These are phyloP conservation scores for Salvia miltiorrhiza DNA, from an alignment of 257 asterid genomes.

Conservation along the genomic window DNA sequence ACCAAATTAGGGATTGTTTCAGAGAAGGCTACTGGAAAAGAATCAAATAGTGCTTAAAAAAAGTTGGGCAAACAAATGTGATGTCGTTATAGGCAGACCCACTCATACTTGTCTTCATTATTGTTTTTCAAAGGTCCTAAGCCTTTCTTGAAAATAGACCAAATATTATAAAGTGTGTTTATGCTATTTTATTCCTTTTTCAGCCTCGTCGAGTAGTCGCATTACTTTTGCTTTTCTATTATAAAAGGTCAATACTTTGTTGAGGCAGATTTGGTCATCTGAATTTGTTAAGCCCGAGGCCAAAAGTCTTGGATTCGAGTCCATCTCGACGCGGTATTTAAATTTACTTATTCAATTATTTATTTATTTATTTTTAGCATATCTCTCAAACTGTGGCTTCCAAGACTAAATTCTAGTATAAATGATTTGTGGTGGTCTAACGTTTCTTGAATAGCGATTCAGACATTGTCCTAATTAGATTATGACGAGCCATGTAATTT, in stretches of 20 bases:
- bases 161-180: slow-evolving; percentile 11
- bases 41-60: not conserved
- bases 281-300: too few species aligned
- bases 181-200: slow-evolving; percentile 5
- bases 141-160: slow-evolving; percentile 11
- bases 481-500: not conserved
- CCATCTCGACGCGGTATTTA: too few species aligned
- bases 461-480: not conserved
- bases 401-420: not conserved
- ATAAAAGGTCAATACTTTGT: slow-evolving; percentile 12
- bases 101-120: slow-evolving; percentile 5
- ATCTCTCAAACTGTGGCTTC: not conserved
- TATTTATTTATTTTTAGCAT: not conserved
- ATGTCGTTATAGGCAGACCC: slow-evolving; percentile 25
- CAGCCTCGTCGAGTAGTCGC: slow-evolving; percentile 74
- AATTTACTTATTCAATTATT: too few species aligned
- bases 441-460: not conserved
- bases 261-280: not conserved
- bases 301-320: too few species aligned
- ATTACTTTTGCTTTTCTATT: slow-evolving; percentile 24
- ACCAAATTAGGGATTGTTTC: not conserved
- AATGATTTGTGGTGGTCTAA: not conserved
- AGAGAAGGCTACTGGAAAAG: not conserved
- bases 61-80: slow-evolving; percentile 8
- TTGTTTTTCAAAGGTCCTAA: not conserved